Base-by-base conservation (phyloP, 1,284 basidiomycete genomes). In the Cerioporus squamosus region DNA sequence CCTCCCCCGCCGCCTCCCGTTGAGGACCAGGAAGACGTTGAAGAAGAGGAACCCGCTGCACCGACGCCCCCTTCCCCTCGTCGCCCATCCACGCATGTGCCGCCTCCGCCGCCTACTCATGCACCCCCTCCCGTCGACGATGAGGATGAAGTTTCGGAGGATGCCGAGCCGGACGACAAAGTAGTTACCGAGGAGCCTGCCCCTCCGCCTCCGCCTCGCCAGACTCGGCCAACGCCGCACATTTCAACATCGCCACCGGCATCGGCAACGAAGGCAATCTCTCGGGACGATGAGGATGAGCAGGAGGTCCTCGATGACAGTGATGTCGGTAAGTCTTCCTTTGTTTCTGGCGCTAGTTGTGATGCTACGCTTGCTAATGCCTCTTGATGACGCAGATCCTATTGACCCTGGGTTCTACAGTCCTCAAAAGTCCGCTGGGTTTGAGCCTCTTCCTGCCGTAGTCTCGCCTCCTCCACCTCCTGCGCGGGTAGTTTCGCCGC, bases 401-500 rank as follows among this genome's bases (percentile, higher is more conserved):
- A 87, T 88, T 40, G 87, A 88, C 67, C 87, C 87, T 14, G 66
- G 69, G 8, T 86, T 87, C 73, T 78, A 85, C 62, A 81, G 78
- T 59, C 71, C 69, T 20, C 61, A 58, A 38, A 70, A 54, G 52
- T 71, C 71, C 18, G 39, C 64, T 12, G 45, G 52, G 2, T 53
- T 48, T 3, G 38, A 18, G 33, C 57, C 62, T 3, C 26, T 43
- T 8, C 39, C 43, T 57, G 44, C 52, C n/a, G n/a, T n/a, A 22
- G 36, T 48, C 8, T 50, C 42, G 33, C 39, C 54, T 33, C 57
- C 63, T 12, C 51, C 48, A 2, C 52, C 55, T 43, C 58, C 59
- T 46, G 39, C 64, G 20, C 49, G 47, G 14, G 33, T 51, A n/a
- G 29, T 53, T 48, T 31, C 64, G 48, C 50, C 65, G 22, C 60